Evolutionary conservation across 2,329 filamentous ascomycete genomes (phyloP).

Genomic region (Fusarium neocosmosporiellum): DNA sequence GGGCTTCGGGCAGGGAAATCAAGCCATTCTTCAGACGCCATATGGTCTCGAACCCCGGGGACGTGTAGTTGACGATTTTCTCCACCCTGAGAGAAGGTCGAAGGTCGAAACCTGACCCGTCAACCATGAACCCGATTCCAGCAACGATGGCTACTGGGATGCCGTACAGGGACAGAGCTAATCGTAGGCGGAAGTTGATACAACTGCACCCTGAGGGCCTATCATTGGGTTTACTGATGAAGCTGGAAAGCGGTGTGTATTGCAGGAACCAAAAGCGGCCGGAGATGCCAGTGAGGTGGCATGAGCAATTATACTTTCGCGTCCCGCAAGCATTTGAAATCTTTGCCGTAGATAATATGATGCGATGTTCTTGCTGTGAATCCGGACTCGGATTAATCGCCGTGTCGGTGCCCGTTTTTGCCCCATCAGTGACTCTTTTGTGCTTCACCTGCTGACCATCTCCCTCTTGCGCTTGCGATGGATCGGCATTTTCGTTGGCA

Average conservation of each 20-base stretch:
- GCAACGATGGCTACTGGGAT: background rate
- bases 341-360: background rate
- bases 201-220: background rate
- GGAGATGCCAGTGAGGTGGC: background rate
- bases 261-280: background rate
- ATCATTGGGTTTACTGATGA: background rate
- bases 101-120: background rate
- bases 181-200: background rate
- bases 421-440: background rate
- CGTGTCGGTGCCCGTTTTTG: background rate
- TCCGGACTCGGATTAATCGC: background rate
- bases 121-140: background rate
- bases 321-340: accelerated
- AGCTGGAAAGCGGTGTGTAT: background rate
- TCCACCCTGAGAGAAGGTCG: background rate
- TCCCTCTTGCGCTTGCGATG: background rate
- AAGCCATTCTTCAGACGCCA: accelerated
- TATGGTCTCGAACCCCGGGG: background rate
- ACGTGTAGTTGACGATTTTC: background rate
- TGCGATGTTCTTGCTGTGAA: background rate
- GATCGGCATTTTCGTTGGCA: background rate
- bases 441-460: accelerated
- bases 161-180: background rate
- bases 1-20: background rate
- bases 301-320: background rate